phyloP scores from a whole-genome alignment of 1,139 yeast species.

The Zygosaccharomyces pseudobailii region DNA sequence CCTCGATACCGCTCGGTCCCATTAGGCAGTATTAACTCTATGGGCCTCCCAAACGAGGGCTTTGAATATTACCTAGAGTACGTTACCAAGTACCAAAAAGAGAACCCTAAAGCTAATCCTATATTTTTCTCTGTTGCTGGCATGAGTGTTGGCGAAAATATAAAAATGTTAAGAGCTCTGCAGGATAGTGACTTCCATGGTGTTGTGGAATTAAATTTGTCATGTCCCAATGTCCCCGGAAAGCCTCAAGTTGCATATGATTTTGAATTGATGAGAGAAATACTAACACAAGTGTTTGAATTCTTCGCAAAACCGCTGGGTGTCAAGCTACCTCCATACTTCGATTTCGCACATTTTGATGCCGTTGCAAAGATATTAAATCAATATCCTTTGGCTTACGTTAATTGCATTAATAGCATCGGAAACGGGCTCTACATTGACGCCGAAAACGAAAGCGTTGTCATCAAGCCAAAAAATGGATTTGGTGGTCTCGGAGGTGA shows the following conservation, averaged over 20 bases:
- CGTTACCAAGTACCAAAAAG: slow-evolving; percentile 20
- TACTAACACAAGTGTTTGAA: slow-evolving; percentile 42
- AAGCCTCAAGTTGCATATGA: slow-evolving; percentile 54
- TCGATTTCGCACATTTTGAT: slow-evolving; percentile 32
- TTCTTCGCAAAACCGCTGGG: slow-evolving; percentile 30
- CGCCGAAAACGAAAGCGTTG: slow-evolving; percentile 26
- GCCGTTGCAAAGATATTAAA: slow-evolving; percentile 25
- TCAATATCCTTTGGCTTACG: slow-evolving; percentile 27
- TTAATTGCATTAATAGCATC: slow-evolving; percentile 28
- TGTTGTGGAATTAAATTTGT: slow-evolving; percentile 26
- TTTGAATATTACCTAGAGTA: slow-evolving; percentile 27
- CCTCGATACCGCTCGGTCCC: slow-evolving; percentile 30
- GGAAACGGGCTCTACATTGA: slow-evolving; percentile 31
- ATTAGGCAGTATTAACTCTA: slow-evolving; percentile 30
- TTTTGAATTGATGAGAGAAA: slow-evolving; percentile 46
- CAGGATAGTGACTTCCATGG: slow-evolving; percentile 27
- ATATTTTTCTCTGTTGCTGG: slow-evolving; percentile 30
- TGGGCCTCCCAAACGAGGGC: slow-evolving; percentile 31
- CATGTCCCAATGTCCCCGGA: slow-evolving; percentile 34
- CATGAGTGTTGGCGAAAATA: slow-evolving; percentile 28
- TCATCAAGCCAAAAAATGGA: slow-evolving; percentile 30
- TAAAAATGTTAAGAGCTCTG: slow-evolving; percentile 19
- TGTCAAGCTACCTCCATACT: slow-evolving; percentile 30
- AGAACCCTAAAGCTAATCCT: slow-evolving; percentile 15
- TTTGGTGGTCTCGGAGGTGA: slow-evolving; percentile 34